phyloP scores from a whole-genome alignment of 2,329 filamentous ascomycete genomes.

The Zymoseptoria passerinii region DNA sequence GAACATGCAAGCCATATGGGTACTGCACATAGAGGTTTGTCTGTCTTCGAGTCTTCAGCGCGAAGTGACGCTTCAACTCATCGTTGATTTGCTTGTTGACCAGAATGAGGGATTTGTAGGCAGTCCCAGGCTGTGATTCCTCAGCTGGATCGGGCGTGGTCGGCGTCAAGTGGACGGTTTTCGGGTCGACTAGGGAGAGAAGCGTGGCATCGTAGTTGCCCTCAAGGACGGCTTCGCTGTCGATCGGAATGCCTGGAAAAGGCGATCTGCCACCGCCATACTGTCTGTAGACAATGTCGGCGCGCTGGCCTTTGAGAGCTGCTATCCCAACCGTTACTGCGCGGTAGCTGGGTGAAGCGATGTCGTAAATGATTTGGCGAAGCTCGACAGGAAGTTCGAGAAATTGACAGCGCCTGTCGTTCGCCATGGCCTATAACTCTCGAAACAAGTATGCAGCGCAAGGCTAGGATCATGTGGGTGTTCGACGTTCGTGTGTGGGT shows the following conservation, averaged over 20 bases:
- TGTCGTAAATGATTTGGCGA: constrained; percentile 36
- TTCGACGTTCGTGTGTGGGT: neutral
- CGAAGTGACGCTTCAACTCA: constrained; percentile 32
- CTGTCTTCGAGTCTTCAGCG: constrained; percentile 17
- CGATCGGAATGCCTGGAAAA: constrained; percentile 32
- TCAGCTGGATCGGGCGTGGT: constrained; percentile 6
- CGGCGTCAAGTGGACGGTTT: constrained; percentile 15
- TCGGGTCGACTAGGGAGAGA: constrained; percentile 25
- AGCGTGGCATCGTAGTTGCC: constrained; percentile 28
- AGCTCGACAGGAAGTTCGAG: constrained; percentile 33
- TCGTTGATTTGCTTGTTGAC: constrained; percentile 30
- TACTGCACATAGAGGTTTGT: constrained; percentile 37
- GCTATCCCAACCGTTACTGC: constrained; percentile 34
- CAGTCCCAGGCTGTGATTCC: constrained; percentile 6
- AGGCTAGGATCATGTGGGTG: neutral
- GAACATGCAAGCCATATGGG: constrained; percentile 34
- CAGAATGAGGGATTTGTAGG: constrained; percentile 11
- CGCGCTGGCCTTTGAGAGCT: constrained; percentile 25
- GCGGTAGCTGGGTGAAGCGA: constrained; percentile 30
- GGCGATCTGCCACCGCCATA: constrained; percentile 18
- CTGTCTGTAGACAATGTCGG: constrained; percentile 26
- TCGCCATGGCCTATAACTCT: neutral
- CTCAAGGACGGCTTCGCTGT: constrained; percentile 31
- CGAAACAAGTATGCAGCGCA: neutral
- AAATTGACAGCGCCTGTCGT: constrained; percentile 14